A percentile compares a stretch with the other conserved stretches of the same genome.
Conservation (phyloP, 257 asterid genomes). For the Fraxinus cuspidata region DNA sequence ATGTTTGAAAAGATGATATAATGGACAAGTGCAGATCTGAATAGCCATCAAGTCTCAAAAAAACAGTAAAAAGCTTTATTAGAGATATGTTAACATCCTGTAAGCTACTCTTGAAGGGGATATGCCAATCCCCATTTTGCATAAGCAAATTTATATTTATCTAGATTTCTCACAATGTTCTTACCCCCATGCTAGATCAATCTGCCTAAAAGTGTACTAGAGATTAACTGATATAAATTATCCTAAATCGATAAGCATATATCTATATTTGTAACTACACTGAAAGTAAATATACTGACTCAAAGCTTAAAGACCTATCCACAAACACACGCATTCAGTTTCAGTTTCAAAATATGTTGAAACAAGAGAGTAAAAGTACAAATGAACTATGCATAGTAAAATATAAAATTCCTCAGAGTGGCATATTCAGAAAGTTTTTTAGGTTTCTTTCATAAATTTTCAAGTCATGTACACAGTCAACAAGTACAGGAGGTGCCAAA, state of each 20-base stretch:
- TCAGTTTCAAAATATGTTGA: background rate
- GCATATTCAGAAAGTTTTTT: background rate
- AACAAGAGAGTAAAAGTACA: conserved; percentile 10
- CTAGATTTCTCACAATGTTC: background rate
- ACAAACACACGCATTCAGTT: background rate
- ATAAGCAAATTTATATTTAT: conserved; percentile 3
- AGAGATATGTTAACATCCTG: background rate
- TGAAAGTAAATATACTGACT: background rate
- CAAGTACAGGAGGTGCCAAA: background rate
- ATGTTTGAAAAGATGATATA: background rate
- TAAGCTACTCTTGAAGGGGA: background rate
- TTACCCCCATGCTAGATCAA: background rate
- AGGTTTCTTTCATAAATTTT: conserved; percentile 9
- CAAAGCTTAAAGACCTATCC: background rate
- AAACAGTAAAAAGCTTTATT: background rate
- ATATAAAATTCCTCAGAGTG: background rate
- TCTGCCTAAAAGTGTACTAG: background rate
- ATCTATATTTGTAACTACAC: background rate
- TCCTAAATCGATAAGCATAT: background rate
- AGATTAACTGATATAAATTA: background rate
- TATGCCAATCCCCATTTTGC: background rate
- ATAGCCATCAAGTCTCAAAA: background rate
- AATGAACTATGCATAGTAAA: background rate
- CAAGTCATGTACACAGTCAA: background rate
- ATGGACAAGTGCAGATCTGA: background rate